Evolutionary conservation across 768 basidiomycete genomes (phyloP), one percentile per base, ranked within the genome.

Genomic region (Dioszegia hungarica): DNA sequence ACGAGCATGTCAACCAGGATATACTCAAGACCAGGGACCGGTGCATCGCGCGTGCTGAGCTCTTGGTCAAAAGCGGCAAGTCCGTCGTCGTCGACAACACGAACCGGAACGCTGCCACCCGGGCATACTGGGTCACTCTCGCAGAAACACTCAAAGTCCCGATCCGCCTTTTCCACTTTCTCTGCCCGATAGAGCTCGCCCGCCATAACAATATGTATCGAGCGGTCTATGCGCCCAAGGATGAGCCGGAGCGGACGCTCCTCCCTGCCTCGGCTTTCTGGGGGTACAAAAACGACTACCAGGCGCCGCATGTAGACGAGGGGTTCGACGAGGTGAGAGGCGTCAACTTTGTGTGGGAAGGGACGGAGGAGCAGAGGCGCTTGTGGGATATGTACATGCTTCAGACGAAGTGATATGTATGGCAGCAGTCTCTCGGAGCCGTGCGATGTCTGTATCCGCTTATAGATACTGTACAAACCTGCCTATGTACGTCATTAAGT

Each of bases 181-280:
- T 83, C 9, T 87, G 85, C 40, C 82, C 86, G 9, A 64, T 83
- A n/a, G 87, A 90, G 43, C 80, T 94, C 6, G 89, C 89, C 2
- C 88, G 85, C 86, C 94, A 97, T 75, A 95, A 97, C 73, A 93
- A 93, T 67, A 76, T 92, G 8, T 95, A 94, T 70, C 83, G 93
- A 28, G 84, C 89, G 34, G 88, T 66, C 43, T 60, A 77, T 48
- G 75, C 66, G 11, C 59, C 70, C 1, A 40, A 48, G 22, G 59
- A 60, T 22, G 63, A 73, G 43, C 39, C 49, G 22, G 36, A 43
- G 28, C 46, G 72, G 29, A 50, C 63, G 12, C 62, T 75, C 11
- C 50, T 76, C 9, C 74, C 74, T 11, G 28, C 54, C 17, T 50
- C 63, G 15, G 77, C 78, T 9, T 76, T 78, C 57, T 37, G 19